A percentile compares a stretch with the other conserved stretches of the same genome.
These are phyloP conservation scores for Panicum virgatum DNA, from an alignment of 202 grass and related monocot genomes.

Conservation along the genomic window DNA sequence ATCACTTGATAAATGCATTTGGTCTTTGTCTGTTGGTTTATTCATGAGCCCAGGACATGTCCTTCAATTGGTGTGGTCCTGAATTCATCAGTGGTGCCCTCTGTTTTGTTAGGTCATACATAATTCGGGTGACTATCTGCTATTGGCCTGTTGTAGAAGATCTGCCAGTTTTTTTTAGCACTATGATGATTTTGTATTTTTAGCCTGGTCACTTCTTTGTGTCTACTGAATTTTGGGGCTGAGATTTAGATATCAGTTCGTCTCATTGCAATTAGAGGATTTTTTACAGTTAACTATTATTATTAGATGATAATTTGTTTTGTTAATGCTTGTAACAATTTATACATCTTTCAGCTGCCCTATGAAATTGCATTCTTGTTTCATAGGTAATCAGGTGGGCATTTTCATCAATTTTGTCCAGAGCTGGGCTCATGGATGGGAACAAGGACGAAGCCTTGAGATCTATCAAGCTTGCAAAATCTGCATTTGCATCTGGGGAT, in stretches of 20 bases:
- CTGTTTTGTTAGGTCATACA: neutral
- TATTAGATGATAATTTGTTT: neutral
- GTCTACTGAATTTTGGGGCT: neutral
- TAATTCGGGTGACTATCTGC: neutral
- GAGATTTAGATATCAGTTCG: conserved; percentile 21
- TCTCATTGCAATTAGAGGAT: neutral
- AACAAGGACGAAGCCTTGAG: conserved; percentile 93
- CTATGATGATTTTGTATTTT: neutral
- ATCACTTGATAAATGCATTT: neutral
- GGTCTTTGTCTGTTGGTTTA: neutral
- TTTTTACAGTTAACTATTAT: neutral
- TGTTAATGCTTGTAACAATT: neutral
- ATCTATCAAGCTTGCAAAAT: conserved; percentile 73
- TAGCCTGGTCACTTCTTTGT: conserved; percentile 3
- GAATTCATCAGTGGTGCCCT: neutral
- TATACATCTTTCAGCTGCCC: conserved; percentile 3
- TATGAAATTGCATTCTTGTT: conserved; percentile 17
- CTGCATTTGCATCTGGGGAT: conserved; percentile 72
- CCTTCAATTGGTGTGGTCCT: neutral
- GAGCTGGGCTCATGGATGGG: conserved; percentile 62
- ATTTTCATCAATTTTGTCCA: neutral
- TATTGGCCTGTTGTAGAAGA: neutral
- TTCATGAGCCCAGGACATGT: neutral
- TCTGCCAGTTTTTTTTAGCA: neutral
- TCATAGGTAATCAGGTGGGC: conserved; percentile 22